Percentiles rank a stretch among this genome's conserved stretches.
Conservation (phyloP, 1,139 yeast species). For the Saccharomyces hybrid region DNA sequence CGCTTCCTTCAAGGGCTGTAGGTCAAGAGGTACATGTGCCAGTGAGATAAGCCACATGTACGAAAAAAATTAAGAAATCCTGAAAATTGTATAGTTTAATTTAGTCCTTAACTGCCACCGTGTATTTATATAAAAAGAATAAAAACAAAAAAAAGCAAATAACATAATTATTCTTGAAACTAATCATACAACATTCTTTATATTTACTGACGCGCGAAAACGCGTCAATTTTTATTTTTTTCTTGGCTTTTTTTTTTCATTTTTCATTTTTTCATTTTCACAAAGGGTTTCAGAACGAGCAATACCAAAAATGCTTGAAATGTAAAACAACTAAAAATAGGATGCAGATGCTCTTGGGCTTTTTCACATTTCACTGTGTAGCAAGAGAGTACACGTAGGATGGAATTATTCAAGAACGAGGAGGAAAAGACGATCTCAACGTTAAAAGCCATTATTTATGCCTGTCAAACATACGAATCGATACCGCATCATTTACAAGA, state of each 20-base stretch:
- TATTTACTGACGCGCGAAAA: background rate
- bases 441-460: background rate
- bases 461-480: background rate
- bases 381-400: background rate
- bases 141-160: background rate
- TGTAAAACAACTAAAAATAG: background rate
- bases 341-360: background rate
- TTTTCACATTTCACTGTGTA: background rate
- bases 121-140: background rate
- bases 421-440: background rate
- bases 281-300: background rate
- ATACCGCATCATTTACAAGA: background rate
- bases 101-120: background rate
- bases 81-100: background rate
- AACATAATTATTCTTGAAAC: background rate
- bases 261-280: background rate
- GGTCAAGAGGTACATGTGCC: constrained; percentile 43
- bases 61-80: background rate
- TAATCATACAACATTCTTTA: background rate
- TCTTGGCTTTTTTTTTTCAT: background rate
- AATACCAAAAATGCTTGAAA: background rate
- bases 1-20: constrained; percentile 53
- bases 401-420: background rate
- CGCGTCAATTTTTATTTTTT: background rate
- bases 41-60: constrained; percentile 31